These are phyloP conservation scores for Diaporthe helianthi DNA, from an alignment of 2,329 filamentous ascomycete species.

Conservation along the genomic window DNA sequence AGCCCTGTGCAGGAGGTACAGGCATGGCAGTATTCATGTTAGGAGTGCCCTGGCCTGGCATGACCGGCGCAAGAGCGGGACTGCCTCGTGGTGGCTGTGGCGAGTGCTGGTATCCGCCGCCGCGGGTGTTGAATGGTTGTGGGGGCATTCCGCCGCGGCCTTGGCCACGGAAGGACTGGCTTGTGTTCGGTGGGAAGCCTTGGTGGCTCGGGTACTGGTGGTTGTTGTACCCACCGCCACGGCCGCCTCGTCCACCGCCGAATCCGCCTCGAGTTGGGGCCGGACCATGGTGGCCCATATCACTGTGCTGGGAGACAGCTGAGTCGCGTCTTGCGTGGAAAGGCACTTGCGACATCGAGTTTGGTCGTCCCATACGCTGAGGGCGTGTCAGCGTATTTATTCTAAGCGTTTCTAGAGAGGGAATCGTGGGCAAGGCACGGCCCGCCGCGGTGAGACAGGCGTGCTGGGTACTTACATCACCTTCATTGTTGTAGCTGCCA, in stretches of 20 bases:
- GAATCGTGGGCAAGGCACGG: slow-evolving; percentile 30
- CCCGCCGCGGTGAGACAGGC: not conserved
- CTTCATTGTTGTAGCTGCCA: slow-evolving; percentile 82
- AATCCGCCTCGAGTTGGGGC: slow-evolving; percentile 65
- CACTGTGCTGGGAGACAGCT: slow-evolving; percentile 80
- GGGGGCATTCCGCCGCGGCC: slow-evolving; percentile 58
- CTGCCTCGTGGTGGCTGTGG: slow-evolving; percentile 70
- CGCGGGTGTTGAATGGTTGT: slow-evolving; percentile 49
- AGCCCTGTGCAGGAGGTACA: slow-evolving; percentile 63
- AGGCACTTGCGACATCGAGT: slow-evolving; percentile 53
- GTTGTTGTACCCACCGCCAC: slow-evolving; percentile 55
- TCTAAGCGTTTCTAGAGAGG: slow-evolving; percentile 29
- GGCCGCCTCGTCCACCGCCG: slow-evolving; percentile 53
- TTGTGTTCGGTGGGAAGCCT: slow-evolving; percentile 50
- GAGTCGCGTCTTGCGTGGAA: slow-evolving; percentile 85
- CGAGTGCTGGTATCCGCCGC: slow-evolving; percentile 67
- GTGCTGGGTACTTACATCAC: slow-evolving; percentile 69
- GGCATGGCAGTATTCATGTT: slow-evolving; percentile 73
- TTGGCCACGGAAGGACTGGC: slow-evolving; percentile 47
- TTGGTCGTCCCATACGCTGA: slow-evolving; percentile 70
- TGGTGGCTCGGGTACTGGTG: slow-evolving; percentile 57
- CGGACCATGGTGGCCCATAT: slow-evolving; percentile 69
- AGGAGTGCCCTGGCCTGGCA: slow-evolving; percentile 67
- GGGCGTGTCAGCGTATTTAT: slow-evolving; percentile 35
- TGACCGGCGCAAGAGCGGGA: slow-evolving; percentile 69